A percentile compares a stretch with the other conserved stretches of the same genome.
Evolutionary conservation across 441 rosid species (phyloP).

Genomic region (Capsella rubella): DNA sequence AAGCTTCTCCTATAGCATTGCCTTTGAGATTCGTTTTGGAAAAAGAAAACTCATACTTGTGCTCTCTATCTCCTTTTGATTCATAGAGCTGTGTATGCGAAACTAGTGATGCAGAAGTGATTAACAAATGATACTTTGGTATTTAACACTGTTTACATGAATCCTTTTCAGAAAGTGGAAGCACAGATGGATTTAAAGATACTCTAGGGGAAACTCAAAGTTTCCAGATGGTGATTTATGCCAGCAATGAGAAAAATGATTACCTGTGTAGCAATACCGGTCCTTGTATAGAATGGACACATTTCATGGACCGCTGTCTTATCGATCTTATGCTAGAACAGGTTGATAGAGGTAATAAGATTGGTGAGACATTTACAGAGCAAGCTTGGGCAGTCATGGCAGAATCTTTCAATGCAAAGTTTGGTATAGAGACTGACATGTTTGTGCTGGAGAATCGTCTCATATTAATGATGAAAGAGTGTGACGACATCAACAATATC

Average conservation of each 20-base stretch:
- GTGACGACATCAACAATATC: constrained; percentile 61
- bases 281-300: constrained; percentile 64
- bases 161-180: constrained; percentile 32
- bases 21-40: background rate
- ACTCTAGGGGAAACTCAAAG: constrained; percentile 10
- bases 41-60: too few species aligned
- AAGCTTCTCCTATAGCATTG: constrained; percentile 35
- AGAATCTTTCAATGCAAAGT: constrained; percentile 61
- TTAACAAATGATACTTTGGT: background rate
- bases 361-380: constrained; percentile 58
- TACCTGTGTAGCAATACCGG: constrained; percentile 39
- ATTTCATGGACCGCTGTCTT: constrained; percentile 62
- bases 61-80: background rate
- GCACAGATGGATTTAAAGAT: constrained; percentile 29
- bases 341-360: constrained; percentile 53
- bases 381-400: constrained; percentile 71
- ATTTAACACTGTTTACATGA: background rate
- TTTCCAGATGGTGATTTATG: constrained; percentile 25
- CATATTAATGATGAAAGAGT: constrained; percentile 68
- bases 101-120: background rate
- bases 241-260: constrained; percentile 50
- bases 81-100: constrained; percentile 8
- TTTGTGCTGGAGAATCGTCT: constrained; percentile 62
- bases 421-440: constrained; percentile 57
- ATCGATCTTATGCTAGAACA: constrained; percentile 71